Evolutionary conservation across 768 basidiomycete genomes (phyloP).

Genomic region (Rhodosporidiobolus odoratus): DNA sequence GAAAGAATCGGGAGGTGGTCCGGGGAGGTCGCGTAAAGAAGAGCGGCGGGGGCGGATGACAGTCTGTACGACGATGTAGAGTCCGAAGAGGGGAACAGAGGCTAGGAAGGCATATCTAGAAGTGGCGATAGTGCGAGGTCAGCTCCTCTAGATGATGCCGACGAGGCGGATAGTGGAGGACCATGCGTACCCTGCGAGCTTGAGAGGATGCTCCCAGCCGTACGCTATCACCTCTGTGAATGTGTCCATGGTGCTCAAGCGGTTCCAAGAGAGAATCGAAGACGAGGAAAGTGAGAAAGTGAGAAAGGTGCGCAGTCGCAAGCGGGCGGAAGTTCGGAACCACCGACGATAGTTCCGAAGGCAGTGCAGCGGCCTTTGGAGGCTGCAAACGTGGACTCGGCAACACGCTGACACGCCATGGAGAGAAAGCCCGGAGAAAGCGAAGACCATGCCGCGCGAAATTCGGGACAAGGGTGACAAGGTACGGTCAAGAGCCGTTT

Average conservation of each 20-base stretch:
- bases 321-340: too few relatives aligned
- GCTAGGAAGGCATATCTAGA: neutral
- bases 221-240: neutral
- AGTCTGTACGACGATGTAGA: neutral
- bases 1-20: neutral
- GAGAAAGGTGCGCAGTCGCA: neutral
- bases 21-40: constrained; percentile 16
- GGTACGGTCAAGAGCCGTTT: too few relatives aligned
- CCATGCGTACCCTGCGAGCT: neutral
- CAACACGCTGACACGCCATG: too few relatives aligned
- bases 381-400: too few relatives aligned
- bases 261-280: neutral
- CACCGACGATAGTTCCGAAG: too few relatives aligned
- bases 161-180: neutral
- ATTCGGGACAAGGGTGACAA: too few relatives aligned
- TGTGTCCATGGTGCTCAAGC: neutral
- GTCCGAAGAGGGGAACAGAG: neutral
- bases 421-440: too few relatives aligned
- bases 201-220: neutral
- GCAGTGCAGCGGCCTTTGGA: too few relatives aligned
- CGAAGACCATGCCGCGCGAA: too few relatives aligned
- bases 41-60: constrained; percentile 8
- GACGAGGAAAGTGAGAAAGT: neutral
- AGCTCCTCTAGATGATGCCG: neutral
- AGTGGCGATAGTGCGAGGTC: neutral